These are phyloP conservation scores for Populus euphratica DNA, from an alignment of 345 rosid species.

Conservation along the genomic window DNA sequence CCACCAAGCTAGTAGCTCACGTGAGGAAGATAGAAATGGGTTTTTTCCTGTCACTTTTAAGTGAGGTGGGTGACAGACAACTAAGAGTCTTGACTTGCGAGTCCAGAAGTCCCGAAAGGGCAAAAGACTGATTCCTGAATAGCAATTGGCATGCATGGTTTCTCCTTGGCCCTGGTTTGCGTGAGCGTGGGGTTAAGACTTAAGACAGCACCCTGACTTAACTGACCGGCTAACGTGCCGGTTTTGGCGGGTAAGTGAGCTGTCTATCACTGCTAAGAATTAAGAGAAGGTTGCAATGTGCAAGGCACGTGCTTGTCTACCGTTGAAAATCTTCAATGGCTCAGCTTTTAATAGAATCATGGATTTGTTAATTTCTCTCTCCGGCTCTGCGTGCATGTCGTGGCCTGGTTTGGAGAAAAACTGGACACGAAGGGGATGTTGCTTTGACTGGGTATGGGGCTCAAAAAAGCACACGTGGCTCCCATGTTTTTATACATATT, in stretches of 20 bases:
- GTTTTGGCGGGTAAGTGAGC: slow-evolving; percentile 9
- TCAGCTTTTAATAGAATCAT: slow-evolving; percentile 15
- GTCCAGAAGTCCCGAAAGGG: not conserved
- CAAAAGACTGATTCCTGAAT: not conserved
- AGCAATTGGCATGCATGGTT: not conserved
- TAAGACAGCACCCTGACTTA: not conserved
- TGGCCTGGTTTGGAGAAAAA: not conserved
- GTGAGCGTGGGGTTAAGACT: not conserved
- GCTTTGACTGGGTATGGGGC: slow-evolving; percentile 3
- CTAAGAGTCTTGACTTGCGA: slow-evolving; percentile 1
- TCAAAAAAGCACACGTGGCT: not conserved
- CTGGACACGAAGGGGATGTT: not conserved
- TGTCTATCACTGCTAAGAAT: not conserved
- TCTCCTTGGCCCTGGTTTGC: not conserved
- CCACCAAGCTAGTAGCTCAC: not conserved
- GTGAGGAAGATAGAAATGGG: not conserved
- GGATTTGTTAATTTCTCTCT: not conserved
- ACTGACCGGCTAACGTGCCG: slow-evolving; percentile 27
- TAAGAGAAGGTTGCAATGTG: not conserved
- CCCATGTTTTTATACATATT: not conserved
- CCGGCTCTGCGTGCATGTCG: not conserved
- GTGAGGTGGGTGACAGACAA: slow-evolving; percentile 11
- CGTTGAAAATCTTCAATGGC: not conserved
- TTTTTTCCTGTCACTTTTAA: not conserved
- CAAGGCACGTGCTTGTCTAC: slow-evolving; percentile 10